Percentiles rank a stretch among this genome's conserved stretches.
phyloP scores from a whole-genome alignment of 1,139 yeast species.

The Protomyces pachydermus region DNA sequence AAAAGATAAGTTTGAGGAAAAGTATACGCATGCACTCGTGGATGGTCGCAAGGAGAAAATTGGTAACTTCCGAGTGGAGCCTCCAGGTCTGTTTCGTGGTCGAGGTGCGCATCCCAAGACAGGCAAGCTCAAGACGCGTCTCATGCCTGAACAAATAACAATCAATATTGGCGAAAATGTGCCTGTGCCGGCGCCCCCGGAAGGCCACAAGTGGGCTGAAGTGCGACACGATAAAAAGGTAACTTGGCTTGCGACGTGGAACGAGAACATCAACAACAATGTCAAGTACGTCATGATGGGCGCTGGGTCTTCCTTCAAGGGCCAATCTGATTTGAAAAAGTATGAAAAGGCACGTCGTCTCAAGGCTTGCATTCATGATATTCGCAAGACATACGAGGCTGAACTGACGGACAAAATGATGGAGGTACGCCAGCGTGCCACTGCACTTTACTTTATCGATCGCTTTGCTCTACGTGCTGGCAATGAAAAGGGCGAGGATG shows the following conservation, averaged over 20 bases:
- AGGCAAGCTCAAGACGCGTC: constrained; percentile 67
- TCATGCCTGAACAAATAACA: constrained; percentile 81
- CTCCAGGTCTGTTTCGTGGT: constrained; percentile 93
- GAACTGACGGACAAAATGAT: constrained; percentile 69
- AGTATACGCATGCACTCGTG: constrained; percentile 69
- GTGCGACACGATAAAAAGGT: constrained; percentile 83
- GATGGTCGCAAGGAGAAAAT: constrained; percentile 90
- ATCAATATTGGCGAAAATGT: constrained; percentile 72
- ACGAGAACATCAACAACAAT: constrained; percentile 79
- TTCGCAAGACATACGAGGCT: constrained; percentile 68
- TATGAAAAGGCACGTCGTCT: constrained; percentile 89
- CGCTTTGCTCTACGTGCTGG: constrained; percentile 97
- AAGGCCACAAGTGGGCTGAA: constrained; percentile 88
- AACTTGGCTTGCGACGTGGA: constrained; percentile 97
- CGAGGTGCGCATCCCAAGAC: constrained; percentile 97
- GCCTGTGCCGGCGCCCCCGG: constrained; percentile 74
- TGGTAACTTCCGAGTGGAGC: constrained; percentile 90
- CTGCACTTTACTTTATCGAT: constrained; percentile 89
- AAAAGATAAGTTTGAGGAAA: constrained; percentile 71
- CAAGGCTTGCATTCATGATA: constrained; percentile 49
- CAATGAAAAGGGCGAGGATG: constrained; percentile 95
- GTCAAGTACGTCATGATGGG: constrained; percentile 88
- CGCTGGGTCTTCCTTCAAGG: constrained; percentile 84
- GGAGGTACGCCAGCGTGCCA: constrained; percentile 88
- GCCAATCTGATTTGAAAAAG: constrained; percentile 83